Base-by-base conservation (phyloP, 306 rosid species). In the Vigna hirtella region DNA sequence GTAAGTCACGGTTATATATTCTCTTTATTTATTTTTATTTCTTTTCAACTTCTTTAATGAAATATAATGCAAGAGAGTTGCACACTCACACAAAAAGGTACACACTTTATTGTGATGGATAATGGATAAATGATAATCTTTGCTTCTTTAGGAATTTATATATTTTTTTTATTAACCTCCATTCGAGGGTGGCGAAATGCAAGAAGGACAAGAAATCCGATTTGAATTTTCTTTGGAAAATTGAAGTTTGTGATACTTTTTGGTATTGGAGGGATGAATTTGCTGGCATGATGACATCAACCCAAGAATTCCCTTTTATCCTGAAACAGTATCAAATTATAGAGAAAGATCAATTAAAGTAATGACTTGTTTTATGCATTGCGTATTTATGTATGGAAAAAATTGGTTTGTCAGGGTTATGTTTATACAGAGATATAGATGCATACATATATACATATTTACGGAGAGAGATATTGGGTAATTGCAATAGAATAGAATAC, bases 251-350 rank as follows among this genome's bases (percentile, higher is more conserved):
- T 34, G 20, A 59, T 32, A n/a, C 26, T 1, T 57, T 43, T 71
- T 77, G 15, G 16, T 34, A 49, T 22, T 70, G 57, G 74, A 71
- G 20, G 28, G 13, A 66, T 53, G 56, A 65, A 76, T 70, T 51
- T 47, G 75, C 11, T 45, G 66, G 45, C 14, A 66, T 18, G 59
- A 76, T 51, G 76, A 57, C 40, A 51, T 63, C 24, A 68, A 64
- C 69, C 77, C 69, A 55, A 62, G 49, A 74, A 83, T 49, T 18
- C 49, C 48, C 24, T 62, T 79, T 78, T 63, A 77, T 70, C 75
- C 84, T 83, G 90, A 85, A 77, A 45, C 58, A 68, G 89, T 87
- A 88, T 90, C 87, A 81, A 87, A 70, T 74, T 72, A 56, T 51
- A 43, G 77, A 56, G 72, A 79, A 48, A 75, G 77, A 75, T 43